Evolutionary conservation across 768 basidiomycete species (phyloP).

Genomic region (Russula olivacea): DNA sequence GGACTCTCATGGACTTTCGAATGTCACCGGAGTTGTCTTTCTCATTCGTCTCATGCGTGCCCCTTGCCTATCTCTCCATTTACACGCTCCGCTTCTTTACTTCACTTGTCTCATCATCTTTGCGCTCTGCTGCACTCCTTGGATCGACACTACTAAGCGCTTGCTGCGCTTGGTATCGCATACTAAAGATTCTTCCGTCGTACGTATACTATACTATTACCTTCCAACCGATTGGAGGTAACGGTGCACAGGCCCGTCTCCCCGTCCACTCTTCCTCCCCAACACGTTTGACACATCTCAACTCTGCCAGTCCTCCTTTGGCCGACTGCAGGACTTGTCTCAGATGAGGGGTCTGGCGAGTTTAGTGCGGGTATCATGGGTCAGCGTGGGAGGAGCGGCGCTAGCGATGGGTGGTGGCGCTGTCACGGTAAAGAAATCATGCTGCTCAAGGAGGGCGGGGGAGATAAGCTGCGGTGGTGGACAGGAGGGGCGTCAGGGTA

Average conservation of each 20-base stretch:
- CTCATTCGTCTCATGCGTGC: too few species aligned
- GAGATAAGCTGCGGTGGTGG: constrained; percentile 30
- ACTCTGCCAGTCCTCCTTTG: constrained; percentile 43
- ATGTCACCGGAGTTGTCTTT: too few species aligned
- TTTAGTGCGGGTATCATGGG: constrained; percentile 19
- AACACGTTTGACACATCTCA: constrained; percentile 39
- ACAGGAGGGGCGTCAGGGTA: constrained; percentile 28
- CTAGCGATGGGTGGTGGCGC: constrained; percentile 26
- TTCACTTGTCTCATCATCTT: too few species aligned
- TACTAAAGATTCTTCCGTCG: too few species aligned
- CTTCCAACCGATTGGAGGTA: too few species aligned
- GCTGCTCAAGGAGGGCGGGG: constrained; percentile 13
- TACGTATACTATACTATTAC: too few species aligned
- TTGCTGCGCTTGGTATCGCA: too few species aligned
- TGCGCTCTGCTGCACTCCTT: too few species aligned
- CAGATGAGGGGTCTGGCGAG: constrained; percentile 15
- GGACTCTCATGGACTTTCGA: too few species aligned
- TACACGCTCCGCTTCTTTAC: too few species aligned
- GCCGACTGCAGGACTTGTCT: constrained; percentile 9
- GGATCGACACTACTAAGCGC: too few species aligned
- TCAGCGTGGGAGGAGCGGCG: constrained; percentile 26
- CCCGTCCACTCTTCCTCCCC: constrained; percentile 47
- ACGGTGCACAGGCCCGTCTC: constrained; percentile 27
- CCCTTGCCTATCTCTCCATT: too few species aligned
- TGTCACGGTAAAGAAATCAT: background rate